phyloP scores from a whole-genome alignment of 176 grass and related monocot genomes.

The Carex littledalei region DNA sequence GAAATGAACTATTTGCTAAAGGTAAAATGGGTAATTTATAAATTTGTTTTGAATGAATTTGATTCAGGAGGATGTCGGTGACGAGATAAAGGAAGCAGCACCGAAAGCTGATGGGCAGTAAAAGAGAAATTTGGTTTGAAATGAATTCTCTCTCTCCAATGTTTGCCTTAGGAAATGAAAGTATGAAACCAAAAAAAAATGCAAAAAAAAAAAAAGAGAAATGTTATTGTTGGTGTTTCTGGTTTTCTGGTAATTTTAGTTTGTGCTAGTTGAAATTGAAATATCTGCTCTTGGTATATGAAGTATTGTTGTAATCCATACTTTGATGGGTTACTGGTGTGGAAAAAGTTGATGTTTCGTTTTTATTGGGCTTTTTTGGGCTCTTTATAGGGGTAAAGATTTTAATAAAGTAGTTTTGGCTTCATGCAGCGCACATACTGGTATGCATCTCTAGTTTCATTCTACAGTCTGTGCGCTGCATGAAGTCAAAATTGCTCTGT shows the following conservation, averaged over 20 bases:
- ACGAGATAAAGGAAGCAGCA: constrained; percentile 27
- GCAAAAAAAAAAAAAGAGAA: neutral
- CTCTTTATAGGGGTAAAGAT: neutral
- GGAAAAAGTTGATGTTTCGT: neutral
- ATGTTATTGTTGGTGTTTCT: neutral
- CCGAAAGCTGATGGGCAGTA: constrained; percentile 16
- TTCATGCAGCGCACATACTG: no score
- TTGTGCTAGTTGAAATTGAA: neutral
- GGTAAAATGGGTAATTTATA: no score
- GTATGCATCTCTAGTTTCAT: no score
- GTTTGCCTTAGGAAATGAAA: neutral
- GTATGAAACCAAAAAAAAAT: neutral
- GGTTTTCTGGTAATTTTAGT: neutral
- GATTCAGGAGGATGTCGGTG: constrained; percentile 18
- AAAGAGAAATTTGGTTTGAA: constrained; percentile 2
- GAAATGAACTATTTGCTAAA: neutral
- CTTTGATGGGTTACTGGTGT: neutral
- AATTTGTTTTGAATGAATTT: neutral
- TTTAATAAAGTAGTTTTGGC: no score
- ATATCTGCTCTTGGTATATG: constrained; percentile 18
- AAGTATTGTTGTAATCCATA: constrained; percentile 19
- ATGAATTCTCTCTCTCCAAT: neutral
- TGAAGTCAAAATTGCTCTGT: no score
- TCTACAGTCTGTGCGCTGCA: no score
- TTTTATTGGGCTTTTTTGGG: neutral